These are phyloP conservation scores for Coniochaeta sp. DNA, from an alignment of 2,329 filamentous ascomycete species.

Conservation along the genomic window DNA sequence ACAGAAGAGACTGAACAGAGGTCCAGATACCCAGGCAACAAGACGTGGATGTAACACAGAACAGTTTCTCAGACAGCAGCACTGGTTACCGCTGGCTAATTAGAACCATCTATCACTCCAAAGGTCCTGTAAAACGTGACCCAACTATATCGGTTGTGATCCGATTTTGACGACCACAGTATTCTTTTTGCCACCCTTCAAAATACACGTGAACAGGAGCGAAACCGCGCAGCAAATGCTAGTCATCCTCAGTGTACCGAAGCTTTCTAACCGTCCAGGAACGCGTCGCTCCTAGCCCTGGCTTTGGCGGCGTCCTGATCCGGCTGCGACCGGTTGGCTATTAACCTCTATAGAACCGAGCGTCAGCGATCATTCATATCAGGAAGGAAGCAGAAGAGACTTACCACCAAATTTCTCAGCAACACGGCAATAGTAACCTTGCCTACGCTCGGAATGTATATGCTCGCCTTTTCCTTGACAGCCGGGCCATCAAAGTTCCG, in stretches of 20 bases:
- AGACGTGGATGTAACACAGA: too few species aligned
- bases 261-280: slow-evolving; percentile 4
- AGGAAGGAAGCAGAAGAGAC: slow-evolving; percentile 23
- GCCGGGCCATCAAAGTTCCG: slow-evolving; percentile 83
- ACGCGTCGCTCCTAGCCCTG: slow-evolving; percentile 7
- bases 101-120: neutral
- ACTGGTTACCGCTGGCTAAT: neutral
- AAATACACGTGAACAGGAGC: neutral
- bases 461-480: slow-evolving; percentile 90
- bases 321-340: slow-evolving; percentile 15
- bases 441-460: slow-evolving; percentile 94
- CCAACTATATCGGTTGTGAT: too few species aligned
- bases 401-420: slow-evolving; percentile 78
- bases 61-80: neutral
- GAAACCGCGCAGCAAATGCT: neutral
- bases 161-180: too few species aligned
- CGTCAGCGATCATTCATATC: neutral
- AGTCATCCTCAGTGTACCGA: too few species aligned
- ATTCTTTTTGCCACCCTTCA: neutral
- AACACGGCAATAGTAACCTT: slow-evolving; percentile 95
- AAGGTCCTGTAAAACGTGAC: too few species aligned
- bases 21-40: too few species aligned
- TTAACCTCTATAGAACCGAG: slow-evolving; percentile 13
- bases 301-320: neutral
- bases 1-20: too few species aligned